phyloP scores from a whole-genome alignment of 495 filamentous ascomycete species.

The Neurospora terricola region DNA sequence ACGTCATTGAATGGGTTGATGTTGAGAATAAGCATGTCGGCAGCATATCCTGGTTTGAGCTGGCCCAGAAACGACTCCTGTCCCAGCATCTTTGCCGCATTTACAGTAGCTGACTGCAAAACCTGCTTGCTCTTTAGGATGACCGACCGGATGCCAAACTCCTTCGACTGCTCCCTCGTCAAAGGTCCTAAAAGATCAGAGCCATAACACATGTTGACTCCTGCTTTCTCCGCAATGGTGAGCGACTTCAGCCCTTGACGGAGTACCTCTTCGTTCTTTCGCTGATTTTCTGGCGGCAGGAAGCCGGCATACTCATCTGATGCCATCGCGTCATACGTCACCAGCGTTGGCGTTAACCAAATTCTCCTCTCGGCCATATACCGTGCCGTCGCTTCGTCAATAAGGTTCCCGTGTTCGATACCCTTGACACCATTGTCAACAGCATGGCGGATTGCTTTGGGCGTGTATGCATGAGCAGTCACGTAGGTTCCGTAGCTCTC shows the following conservation, averaged over 20 bases:
- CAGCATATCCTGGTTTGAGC: slow-evolving; percentile 11
- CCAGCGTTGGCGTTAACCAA: slow-evolving; percentile 43
- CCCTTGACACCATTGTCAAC: slow-evolving; percentile 45
- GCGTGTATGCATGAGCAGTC: slow-evolving; percentile 47
- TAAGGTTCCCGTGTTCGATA: slow-evolving; percentile 48
- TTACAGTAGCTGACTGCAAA: slow-evolving; percentile 42
- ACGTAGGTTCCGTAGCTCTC: slow-evolving; percentile 40
- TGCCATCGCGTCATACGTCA: slow-evolving; percentile 42
- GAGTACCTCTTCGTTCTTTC: slow-evolving; percentile 40
- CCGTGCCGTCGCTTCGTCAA: slow-evolving; percentile 39
- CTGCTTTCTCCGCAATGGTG: slow-evolving; percentile 35
- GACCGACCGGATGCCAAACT: slow-evolving; percentile 37
- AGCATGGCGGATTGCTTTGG: slow-evolving; percentile 39
- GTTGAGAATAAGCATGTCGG: not conserved
- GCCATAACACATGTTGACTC: slow-evolving; percentile 45
- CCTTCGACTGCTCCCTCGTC: slow-evolving; percentile 35
- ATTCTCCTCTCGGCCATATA: slow-evolving; percentile 36
- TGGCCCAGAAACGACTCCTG: slow-evolving; percentile 34
- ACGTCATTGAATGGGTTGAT: not conserved
- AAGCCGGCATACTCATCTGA: slow-evolving; percentile 31
- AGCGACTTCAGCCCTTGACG: slow-evolving; percentile 34
- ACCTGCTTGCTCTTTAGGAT: slow-evolving; percentile 34
- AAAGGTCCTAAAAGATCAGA: slow-evolving; percentile 44
- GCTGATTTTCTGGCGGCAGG: slow-evolving; percentile 28
- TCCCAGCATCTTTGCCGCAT: slow-evolving; percentile 37